phyloP scores from a whole-genome alignment of 306 rosid species.

The Cicer cuneatum region DNA sequence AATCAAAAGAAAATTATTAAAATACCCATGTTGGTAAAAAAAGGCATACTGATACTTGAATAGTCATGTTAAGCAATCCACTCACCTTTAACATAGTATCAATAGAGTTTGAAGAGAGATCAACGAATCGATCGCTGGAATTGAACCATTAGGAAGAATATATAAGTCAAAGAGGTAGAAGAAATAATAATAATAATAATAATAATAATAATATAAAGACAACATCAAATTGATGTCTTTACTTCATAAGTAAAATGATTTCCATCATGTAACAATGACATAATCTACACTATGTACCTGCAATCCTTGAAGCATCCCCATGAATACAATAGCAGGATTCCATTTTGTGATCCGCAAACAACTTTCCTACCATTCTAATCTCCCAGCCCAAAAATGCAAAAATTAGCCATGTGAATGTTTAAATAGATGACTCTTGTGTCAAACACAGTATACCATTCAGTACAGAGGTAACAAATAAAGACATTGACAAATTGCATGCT shows the following conservation, averaged over 20 bases:
- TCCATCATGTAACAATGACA: slow-evolving; percentile 19
- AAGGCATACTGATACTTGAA: slow-evolving; percentile 20
- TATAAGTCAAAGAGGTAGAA: slow-evolving; percentile 33
- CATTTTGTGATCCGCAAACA: slow-evolving; percentile 86
- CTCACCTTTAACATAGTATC: slow-evolving; percentile 86
- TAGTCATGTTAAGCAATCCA: slow-evolving; percentile 31
- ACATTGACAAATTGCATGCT: slow-evolving; percentile 4
- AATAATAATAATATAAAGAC: background rate
- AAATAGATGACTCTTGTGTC: slow-evolving; percentile 4
- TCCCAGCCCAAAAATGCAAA: slow-evolving; percentile 15
- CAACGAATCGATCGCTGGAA: slow-evolving; percentile 84
- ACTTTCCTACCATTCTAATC: slow-evolving; percentile 86
- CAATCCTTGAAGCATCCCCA: slow-evolving; percentile 95
- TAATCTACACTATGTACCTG: slow-evolving; percentile 58
- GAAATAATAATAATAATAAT: background rate
- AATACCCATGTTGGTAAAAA: background rate
- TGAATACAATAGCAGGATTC: slow-evolving; percentile 73
- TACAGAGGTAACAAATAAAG: slow-evolving; percentile 4
- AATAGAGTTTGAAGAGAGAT: slow-evolving; percentile 74
- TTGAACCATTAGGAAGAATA: slow-evolving; percentile 44
- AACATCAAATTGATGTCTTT: slow-evolving; percentile 3
- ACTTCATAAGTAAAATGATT: slow-evolving; percentile 15
- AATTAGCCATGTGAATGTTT: slow-evolving; percentile 30
- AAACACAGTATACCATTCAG: background rate
- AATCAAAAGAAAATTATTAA: slow-evolving; percentile 27